These are phyloP conservation scores for Trichoderma gracile DNA, from an alignment of 2,329 filamentous ascomycete species.

Conservation along the genomic window DNA sequence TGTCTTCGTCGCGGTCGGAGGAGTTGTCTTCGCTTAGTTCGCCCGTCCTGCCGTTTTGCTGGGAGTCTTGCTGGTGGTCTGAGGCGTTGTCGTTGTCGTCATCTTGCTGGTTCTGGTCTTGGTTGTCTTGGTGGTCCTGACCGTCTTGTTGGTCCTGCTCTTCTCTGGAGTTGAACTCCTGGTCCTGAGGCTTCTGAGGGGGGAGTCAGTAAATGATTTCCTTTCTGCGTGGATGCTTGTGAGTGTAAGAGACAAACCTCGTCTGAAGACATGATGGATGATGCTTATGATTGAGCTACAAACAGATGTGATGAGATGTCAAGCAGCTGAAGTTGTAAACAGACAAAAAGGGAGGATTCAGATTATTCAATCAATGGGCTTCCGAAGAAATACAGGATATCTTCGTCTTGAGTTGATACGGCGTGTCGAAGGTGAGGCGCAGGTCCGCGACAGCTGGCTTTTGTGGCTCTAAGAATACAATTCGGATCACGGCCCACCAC, in stretches of 20 bases:
- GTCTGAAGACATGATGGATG: conserved; percentile 18
- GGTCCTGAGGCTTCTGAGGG: conserved; percentile 2
- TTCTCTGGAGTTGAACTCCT: neutral
- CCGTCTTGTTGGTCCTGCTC: conserved; percentile 1
- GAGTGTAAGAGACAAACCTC: conserved; percentile 12
- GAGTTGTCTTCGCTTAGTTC: conserved; percentile 22
- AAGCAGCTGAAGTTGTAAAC: neutral
- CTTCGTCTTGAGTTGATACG: conserved; percentile 9
- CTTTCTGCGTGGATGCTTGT: neutral
- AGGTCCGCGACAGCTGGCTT: conserved; percentile 18
- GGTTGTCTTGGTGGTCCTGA: neutral
- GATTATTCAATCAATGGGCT: neutral
- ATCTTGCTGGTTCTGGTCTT: neutral
- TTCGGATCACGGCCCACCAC: conserved; percentile 17
- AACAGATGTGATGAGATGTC: neutral
- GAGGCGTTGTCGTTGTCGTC: conserved; percentile 24
- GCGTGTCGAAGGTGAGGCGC: conserved; percentile 9
- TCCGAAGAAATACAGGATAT: neutral
- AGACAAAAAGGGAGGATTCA: neutral
- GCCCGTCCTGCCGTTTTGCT: neutral
- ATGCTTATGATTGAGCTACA: neutral
- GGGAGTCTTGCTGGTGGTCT: neutral
- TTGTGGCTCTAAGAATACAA: conserved; percentile 18
- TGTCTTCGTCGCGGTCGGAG: conserved; percentile 5
- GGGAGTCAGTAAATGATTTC: neutral